These are phyloP conservation scores for Heliamphora ciliata DNA, from an alignment of 179 eudicot species.

Conservation along the genomic window DNA sequence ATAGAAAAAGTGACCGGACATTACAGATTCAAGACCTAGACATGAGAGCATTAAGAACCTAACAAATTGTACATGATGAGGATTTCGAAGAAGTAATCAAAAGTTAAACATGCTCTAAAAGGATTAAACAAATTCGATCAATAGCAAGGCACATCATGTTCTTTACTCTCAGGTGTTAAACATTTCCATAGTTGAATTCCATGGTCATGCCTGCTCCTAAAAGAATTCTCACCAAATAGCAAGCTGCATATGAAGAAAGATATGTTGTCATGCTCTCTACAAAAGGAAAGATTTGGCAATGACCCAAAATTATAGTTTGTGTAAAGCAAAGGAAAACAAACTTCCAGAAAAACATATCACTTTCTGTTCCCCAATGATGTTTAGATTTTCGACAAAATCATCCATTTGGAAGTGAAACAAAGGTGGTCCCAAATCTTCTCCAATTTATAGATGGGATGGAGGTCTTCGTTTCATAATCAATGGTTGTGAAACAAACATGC, in stretches of 20 bases:
- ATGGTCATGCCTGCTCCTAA: neutral
- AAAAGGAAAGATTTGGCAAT: neutral
- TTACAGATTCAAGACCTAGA: neutral
- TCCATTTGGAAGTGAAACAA: neutral
- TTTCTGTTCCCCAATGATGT: neutral
- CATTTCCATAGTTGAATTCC: no score
- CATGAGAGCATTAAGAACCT: neutral
- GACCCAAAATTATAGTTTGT: neutral
- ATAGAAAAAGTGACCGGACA: neutral
- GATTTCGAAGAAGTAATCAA: no score
- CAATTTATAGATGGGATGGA: no score
- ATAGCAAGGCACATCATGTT: neutral
- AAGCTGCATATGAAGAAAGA: slow-evolving; percentile 10
- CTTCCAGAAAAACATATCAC: neutral
- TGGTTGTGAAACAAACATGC: no score
- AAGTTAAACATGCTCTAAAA: no score
- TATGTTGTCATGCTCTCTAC: neutral
- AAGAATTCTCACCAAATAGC: neutral
- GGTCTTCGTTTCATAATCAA: no score
- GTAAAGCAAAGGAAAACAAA: neutral
- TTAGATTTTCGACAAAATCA: neutral
- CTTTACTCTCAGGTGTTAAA: neutral
- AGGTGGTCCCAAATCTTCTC: no score
- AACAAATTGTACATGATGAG: no score
- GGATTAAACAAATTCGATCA: no score